phyloP scores from a whole-genome alignment of 352 stramenopile genomes.

The Globisporangium solare region DNA sequence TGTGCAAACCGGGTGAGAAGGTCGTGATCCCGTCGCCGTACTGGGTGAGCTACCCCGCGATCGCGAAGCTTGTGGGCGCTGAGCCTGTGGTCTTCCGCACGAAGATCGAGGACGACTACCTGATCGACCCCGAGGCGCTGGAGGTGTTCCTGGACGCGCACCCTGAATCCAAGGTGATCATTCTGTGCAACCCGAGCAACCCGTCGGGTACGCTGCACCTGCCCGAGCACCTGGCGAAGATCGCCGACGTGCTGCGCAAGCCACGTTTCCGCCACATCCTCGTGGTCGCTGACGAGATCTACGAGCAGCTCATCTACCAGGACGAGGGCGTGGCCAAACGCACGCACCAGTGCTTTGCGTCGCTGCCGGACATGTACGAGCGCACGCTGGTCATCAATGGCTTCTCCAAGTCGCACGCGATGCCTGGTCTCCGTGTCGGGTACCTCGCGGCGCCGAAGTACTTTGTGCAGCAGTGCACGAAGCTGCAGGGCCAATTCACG shows the following conservation, averaged over 20 bases:
- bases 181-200: slow-evolving; percentile 97
- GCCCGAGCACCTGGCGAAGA: slow-evolving; percentile 42
- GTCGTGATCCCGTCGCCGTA: slow-evolving; percentile 95
- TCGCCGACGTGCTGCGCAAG: slow-evolving; percentile 53
- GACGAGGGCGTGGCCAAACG: slow-evolving; percentile 50
- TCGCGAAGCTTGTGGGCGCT: slow-evolving; percentile 89
- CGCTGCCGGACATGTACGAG: slow-evolving; percentile 81
- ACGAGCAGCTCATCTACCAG: slow-evolving; percentile 94
- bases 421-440: slow-evolving; percentile 94
- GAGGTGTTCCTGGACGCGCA: slow-evolving; percentile 62
- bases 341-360: slow-evolving; percentile 66
- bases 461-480: slow-evolving; percentile 86
- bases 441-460: slow-evolving; percentile 83
- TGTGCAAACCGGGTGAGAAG: slow-evolving; percentile 90
- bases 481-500: slow-evolving; percentile 95
- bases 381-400: slow-evolving; percentile 94
- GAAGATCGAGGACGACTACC: slow-evolving; percentile 85
- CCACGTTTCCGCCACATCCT: slow-evolving; percentile 72
- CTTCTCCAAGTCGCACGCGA: slow-evolving; percentile 96
- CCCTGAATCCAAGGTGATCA: slow-evolving; percentile 83
- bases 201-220: slow-evolving; percentile 86
- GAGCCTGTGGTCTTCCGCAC: slow-evolving; percentile 92
- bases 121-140: slow-evolving; percentile 85
- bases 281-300: slow-evolving; percentile 95
- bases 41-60: slow-evolving; percentile 97